Conservation (phyloP, 805 yeast genomes). For the Clavispora asparagi region DNA sequence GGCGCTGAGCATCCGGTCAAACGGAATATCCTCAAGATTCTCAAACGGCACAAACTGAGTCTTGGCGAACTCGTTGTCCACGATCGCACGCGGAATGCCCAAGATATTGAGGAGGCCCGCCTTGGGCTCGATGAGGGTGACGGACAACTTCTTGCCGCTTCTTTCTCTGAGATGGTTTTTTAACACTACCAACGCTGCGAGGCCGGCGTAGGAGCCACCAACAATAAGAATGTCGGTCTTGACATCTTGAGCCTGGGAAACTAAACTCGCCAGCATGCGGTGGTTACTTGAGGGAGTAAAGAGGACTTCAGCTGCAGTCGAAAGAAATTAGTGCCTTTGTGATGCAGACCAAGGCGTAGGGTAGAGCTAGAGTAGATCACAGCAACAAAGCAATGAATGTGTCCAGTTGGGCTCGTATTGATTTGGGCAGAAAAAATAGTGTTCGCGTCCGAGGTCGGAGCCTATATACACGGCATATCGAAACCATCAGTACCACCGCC, state of each 20-base stretch:
- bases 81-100: constrained; percentile 36
- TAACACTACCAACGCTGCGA: constrained; percentile 29
- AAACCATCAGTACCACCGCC: background rate
- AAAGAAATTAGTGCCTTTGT: too few relatives aligned
- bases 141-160: constrained; percentile 15
- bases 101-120: constrained; percentile 36
- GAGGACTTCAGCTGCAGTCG: too few relatives aligned
- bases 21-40: constrained; percentile 23
- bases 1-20: constrained; percentile 24
- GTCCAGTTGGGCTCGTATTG: background rate
- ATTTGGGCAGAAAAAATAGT: background rate
- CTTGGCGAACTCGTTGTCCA: constrained; percentile 33
- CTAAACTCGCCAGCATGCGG: background rate
- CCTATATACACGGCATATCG: background rate
- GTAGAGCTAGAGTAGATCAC: too few relatives aligned
- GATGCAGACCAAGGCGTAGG: too few relatives aligned
- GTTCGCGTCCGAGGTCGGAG: background rate
- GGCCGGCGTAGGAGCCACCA: constrained; percentile 41
- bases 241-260: constrained; percentile 8
- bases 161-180: constrained; percentile 20
- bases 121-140: constrained; percentile 36
- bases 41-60: constrained; percentile 33
- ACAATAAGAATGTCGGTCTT: constrained; percentile 33
- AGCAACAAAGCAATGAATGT: too few relatives aligned
- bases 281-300: too few relatives aligned